A percentile compares a stretch with the other conserved stretches of the same genome.
Evolutionary conservation across 768 basidiomycete species (phyloP).

Genomic region (Exsudoporus frostii): DNA sequence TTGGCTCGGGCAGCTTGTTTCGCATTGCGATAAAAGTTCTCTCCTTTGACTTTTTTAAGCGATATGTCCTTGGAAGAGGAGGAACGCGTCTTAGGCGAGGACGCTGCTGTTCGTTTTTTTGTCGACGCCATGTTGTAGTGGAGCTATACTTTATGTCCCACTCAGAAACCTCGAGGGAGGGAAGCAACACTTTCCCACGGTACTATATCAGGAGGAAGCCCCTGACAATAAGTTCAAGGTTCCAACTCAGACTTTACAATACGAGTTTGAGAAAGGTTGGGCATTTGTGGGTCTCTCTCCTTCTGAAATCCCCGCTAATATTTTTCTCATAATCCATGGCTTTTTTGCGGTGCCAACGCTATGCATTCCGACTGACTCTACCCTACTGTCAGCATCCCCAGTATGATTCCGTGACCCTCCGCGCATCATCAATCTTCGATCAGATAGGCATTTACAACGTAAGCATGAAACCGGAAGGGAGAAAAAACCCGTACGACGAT

Average conservation of each 20-base stretch:
- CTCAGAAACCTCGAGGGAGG: background rate
- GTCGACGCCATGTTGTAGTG: conserved; percentile 26
- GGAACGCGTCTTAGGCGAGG: conserved; percentile 36
- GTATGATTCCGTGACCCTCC: background rate
- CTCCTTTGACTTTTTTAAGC: conserved; percentile 78
- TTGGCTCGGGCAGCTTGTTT: conserved; percentile 82
- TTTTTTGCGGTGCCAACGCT: background rate
- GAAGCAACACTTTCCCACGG: conserved; percentile 10
- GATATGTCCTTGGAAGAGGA: conserved; percentile 50
- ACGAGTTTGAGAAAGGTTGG: background rate
- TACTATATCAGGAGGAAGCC: background rate
- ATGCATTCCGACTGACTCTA: background rate
- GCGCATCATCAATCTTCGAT: background rate
- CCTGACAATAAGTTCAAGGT: background rate
- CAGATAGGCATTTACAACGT: background rate
- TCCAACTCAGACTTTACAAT: background rate
- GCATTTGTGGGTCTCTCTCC: background rate
- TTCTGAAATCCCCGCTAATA: background rate
- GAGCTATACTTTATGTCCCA: background rate
- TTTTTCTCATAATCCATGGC: background rate
- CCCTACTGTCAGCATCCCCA: background rate
- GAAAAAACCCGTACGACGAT: background rate
- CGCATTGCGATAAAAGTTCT: conserved; percentile 98
- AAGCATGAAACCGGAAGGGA: background rate
- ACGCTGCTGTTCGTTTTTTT: conserved; percentile 27